Percentiles rank a stretch among this genome's conserved stretches.
phyloP scores from a whole-genome alignment of 2,329 filamentous ascomycete genomes.

The Pestalotiopsis fici region DNA sequence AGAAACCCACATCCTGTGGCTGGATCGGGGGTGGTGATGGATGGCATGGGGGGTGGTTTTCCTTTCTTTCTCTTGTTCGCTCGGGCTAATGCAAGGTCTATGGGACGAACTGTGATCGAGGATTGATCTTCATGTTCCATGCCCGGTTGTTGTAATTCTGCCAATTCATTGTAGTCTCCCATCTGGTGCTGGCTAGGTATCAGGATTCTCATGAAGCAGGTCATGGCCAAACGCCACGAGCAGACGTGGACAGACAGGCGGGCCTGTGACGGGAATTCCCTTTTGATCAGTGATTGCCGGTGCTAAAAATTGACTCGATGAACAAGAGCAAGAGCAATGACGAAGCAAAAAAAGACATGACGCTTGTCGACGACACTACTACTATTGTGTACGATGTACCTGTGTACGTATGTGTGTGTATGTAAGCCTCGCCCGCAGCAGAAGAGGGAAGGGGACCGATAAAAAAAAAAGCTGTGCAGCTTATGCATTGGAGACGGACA shows the following conservation, averaged over 20 bases:
- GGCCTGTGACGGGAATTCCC: too few relatives aligned
- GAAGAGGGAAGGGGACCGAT: too few relatives aligned
- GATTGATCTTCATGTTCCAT: not conserved
- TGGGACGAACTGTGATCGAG: not conserved
- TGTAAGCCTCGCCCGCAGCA: not conserved
- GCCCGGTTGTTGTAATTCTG: not conserved
- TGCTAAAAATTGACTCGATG: not conserved
- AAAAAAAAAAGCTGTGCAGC: not conserved
- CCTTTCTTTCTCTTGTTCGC: too few relatives aligned
- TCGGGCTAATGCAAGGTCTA: not conserved
- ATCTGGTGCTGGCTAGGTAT: too few relatives aligned
- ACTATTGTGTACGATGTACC: too few relatives aligned
- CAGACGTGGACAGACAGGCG: too few relatives aligned
- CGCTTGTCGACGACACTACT: too few relatives aligned
- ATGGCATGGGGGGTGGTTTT: not conserved
- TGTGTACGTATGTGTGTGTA: not conserved
- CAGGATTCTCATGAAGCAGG: not conserved
- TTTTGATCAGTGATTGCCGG: too few relatives aligned
- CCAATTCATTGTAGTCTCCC: too few relatives aligned
- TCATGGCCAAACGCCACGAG: not conserved
- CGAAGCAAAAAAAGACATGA: too few relatives aligned
- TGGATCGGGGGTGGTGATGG: not conserved
- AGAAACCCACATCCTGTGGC: not conserved
- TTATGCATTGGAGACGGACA: conserved; percentile 2
- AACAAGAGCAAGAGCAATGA: too few relatives aligned